Base-by-base conservation (phyloP, 345 rosid genomes). In the Eucalyptus curtisii region DNA sequence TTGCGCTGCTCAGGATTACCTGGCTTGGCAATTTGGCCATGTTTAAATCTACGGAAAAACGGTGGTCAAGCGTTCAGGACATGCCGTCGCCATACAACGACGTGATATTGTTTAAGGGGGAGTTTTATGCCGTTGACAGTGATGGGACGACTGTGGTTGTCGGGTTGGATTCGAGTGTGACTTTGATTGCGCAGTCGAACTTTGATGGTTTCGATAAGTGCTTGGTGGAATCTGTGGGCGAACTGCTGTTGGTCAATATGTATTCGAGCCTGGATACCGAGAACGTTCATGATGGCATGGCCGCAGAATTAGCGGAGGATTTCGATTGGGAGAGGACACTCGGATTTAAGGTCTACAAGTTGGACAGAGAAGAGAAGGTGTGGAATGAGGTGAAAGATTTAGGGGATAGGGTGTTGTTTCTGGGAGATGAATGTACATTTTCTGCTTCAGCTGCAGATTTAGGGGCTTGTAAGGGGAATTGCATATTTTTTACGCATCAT, bases 361-460 rank as follows among this genome's bases (percentile, higher is more conserved):
- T 98, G 93, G 93, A 91, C 61, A 91, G 89, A 86, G 90, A 66
- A 22, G 90, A 47, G 79, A 81, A 90, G 92, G 87, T 89, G 89
- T 98, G 99, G 99, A 89, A 92, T 87, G 94, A 92, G 89, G 90
- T 92, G 85, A 88, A 87, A 45, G 92, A 91, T 87, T 89, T 98
- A 86, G 93, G 92, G 6, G 94, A 94, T 92, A 92, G 90, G 1
- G 91, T 97, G 89, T 90, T 98, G 95, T 98, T 98, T 88, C 80
- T 96, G n/a, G 98, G 99, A 30, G 97, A 96, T 88, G 99, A 95
- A 88, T 93, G 94, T 86, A 90, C 94, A 19, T 98, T 96, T 89
- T 94, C 99, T 2, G 95, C 95, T 6, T 91, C 94, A 2, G 93
- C 92, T 44, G 90, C 91, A 47, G 96, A 97, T 88, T 85, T 95